Percentiles rank a stretch among this genome's conserved stretches.
Evolutionary conservation across 202 grass and related monocot species (phyloP).

Genomic region (Musa balbisiana): DNA sequence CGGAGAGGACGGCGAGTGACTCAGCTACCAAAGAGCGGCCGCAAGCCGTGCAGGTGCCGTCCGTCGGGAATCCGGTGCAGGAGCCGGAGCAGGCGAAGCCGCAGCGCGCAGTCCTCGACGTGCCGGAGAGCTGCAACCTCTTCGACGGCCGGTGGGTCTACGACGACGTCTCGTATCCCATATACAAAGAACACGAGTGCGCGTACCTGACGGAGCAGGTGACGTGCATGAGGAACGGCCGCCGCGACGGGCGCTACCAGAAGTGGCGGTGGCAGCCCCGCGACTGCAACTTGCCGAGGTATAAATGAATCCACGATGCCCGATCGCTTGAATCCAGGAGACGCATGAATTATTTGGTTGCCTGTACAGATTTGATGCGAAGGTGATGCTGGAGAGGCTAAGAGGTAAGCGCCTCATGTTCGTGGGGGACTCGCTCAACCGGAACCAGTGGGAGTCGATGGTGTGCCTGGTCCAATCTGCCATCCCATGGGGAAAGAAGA

Average conservation of each 20-base stretch:
- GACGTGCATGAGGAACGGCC: slow-evolving; percentile 92
- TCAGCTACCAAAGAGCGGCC: not conserved
- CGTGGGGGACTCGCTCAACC: slow-evolving; percentile 4
- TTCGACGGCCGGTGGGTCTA: slow-evolving; percentile 74
- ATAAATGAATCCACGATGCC: not conserved
- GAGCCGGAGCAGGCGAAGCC: not conserved
- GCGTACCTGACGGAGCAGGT: slow-evolving; percentile 86
- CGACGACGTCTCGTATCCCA: slow-evolving; percentile 59
- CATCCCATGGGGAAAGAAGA: not conserved
- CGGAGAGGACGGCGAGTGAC: not conserved
- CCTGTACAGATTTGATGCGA: slow-evolving; percentile 6
- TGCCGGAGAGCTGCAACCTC: slow-evolving; percentile 74
- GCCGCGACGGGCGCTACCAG: slow-evolving; percentile 82
- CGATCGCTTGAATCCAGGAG: no score
- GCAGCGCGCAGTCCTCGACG: slow-evolving; percentile 1
- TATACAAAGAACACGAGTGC: slow-evolving; percentile 80
- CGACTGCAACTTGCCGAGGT: slow-evolving; percentile 34
- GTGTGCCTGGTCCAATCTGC: slow-evolving; percentile 9
- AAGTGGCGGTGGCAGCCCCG: slow-evolving; percentile 92
- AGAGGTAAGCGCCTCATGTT: slow-evolving; percentile 10
- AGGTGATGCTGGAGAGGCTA: not conserved
- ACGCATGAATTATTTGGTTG: not conserved
- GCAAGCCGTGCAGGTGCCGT: not conserved
- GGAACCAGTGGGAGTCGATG: slow-evolving; percentile 19
- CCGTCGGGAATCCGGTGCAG: not conserved